phyloP scores from a whole-genome alignment of 75 land plant species.

The Cryptomeria japonica region DNA sequence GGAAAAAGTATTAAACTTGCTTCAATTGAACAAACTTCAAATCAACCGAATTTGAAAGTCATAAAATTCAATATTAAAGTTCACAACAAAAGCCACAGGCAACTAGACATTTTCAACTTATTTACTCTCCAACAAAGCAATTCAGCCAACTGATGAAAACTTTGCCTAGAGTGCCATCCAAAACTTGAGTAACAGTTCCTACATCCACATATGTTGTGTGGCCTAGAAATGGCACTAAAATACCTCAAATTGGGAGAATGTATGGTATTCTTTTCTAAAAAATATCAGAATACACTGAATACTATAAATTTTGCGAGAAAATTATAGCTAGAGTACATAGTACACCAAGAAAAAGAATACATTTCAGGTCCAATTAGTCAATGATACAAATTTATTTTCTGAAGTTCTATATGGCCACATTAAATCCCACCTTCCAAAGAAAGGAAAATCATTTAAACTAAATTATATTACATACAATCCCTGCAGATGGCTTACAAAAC shows the following conservation, averaged over 20 bases:
- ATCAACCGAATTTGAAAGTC: background rate
- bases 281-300: conserved; percentile 8
- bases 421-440: background rate
- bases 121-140: background rate
- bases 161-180: background rate
- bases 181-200: background rate
- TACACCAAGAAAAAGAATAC: background rate
- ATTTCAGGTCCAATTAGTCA: background rate
- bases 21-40: background rate
- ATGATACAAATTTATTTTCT: background rate
- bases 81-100: background rate
- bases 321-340: background rate
- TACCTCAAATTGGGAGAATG: background rate
- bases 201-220: background rate
- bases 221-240: background rate
- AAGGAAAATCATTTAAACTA: background rate
- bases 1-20: background rate
- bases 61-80: background rate
- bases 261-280: background rate
- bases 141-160: background rate
- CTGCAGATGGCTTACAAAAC: background rate
- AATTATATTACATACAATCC: background rate
- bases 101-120: background rate
- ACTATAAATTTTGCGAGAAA: background rate
- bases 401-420: background rate